phyloP scores from a whole-genome alignment of 495 filamentous ascomycete genomes.

The Talaromyces stipitatus region DNA sequence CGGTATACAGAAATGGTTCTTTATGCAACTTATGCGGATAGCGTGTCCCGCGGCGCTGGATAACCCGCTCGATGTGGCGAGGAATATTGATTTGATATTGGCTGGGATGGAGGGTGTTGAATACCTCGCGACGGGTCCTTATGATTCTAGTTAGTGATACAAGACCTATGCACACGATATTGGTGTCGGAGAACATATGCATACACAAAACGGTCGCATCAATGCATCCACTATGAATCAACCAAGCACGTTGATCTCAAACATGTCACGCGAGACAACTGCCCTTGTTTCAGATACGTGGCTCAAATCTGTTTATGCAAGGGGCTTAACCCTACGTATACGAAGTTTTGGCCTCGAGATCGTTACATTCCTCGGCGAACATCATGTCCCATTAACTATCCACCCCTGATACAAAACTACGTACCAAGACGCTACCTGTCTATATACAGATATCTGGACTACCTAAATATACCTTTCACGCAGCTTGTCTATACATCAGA shows the following conservation, averaged over 20 bases:
- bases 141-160: background rate
- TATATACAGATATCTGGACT: background rate
- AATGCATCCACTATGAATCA: too few species aligned
- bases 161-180: too few species aligned
- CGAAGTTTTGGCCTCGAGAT: background rate
- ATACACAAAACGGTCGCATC: background rate
- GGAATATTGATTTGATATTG: constrained; percentile 5
- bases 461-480: too few species aligned
- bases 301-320: background rate
- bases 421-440: background rate
- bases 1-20: constrained; percentile 8
- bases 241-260: background rate
- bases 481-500: too few species aligned
- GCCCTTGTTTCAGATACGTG: background rate
- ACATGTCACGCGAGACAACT: background rate
- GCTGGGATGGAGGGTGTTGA: background rate
- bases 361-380: too few species aligned
- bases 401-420: too few species aligned
- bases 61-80: background rate
- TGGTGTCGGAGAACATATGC: background rate
- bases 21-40: constrained; percentile 13
- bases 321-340: background rate
- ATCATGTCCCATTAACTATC: too few species aligned
- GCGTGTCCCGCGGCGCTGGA: constrained; percentile 5
- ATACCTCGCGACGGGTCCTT: background rate